phyloP scores from a whole-genome alignment of 106 monocot species.

The Platanthera zijinensis region DNA sequence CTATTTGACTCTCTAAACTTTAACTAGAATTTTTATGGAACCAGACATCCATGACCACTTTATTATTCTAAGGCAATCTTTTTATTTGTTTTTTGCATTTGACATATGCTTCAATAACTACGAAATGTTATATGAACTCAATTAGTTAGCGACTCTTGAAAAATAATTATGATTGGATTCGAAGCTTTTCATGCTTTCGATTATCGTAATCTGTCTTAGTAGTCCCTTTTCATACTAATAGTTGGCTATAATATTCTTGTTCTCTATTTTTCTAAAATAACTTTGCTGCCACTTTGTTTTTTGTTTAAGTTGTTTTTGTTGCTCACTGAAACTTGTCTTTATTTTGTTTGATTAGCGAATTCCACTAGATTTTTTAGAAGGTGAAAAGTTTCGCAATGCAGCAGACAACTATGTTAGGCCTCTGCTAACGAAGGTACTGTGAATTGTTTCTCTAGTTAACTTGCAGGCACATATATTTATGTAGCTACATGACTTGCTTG shows the following conservation, averaged over 20 bases:
- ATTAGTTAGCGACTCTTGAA: no score
- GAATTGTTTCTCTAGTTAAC: neutral
- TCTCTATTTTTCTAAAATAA: neutral
- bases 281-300: conserved; percentile 1
- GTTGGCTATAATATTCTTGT: neutral
- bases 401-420: conserved; percentile 78
- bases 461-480: neutral
- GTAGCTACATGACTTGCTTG: neutral
- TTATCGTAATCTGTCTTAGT: neutral
- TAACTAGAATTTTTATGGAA: no score
- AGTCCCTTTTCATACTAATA: neutral
- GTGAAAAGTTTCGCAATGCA: conserved; percentile 68
- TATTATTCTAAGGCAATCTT: no score
- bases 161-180: no score
- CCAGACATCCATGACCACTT: no score
- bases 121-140: no score
- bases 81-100: no score
- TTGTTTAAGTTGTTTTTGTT: neutral
- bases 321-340: neutral
- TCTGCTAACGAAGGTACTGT: conserved; percentile 74
- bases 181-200: no score
- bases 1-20: no score
- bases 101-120: no score
- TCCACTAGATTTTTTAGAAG: conserved; percentile 93
- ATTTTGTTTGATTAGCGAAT: conserved; percentile 50